Percentiles rank a stretch among this genome's conserved stretches.
Conservation (phyloP, 257 asterid species). For the Solanum clarkiae region DNA sequence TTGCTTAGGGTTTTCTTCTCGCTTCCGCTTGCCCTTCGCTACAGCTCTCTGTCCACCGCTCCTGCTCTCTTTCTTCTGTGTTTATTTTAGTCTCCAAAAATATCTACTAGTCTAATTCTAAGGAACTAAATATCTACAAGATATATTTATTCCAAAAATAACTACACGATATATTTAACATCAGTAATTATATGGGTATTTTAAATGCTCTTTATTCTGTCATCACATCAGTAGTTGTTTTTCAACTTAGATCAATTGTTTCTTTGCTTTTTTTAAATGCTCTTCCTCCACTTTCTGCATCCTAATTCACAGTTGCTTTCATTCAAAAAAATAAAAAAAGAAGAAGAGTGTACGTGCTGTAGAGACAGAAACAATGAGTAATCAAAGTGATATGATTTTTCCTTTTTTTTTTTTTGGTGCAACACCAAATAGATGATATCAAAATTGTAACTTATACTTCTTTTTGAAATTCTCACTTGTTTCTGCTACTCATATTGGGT, state of each 20-base stretch:
- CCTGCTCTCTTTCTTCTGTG: no score
- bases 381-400: background rate
- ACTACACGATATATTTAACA: no score
- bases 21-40: no score
- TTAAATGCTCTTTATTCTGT: background rate
- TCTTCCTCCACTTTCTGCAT: background rate
- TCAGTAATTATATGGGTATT: conserved; percentile 70
- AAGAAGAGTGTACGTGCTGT: no score
- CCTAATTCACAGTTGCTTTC: background rate
- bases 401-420: background rate
- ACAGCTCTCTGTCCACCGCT: no score
- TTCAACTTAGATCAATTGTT: background rate
- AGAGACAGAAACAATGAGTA: background rate
- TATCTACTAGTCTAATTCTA: no score
- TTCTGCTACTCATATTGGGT: background rate
- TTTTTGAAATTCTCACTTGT: background rate
- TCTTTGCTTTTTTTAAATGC: background rate
- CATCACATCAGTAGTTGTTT: background rate
- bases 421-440: background rate
- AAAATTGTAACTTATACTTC: background rate
- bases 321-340: background rate
- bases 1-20: no score
- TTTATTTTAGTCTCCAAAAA: no score
- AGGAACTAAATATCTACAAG: no score
- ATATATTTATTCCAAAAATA: no score